Evolutionary conservation across 164 flowering plant genomes (phyloP).

Genomic region (Taxillus chinensis): DNA sequence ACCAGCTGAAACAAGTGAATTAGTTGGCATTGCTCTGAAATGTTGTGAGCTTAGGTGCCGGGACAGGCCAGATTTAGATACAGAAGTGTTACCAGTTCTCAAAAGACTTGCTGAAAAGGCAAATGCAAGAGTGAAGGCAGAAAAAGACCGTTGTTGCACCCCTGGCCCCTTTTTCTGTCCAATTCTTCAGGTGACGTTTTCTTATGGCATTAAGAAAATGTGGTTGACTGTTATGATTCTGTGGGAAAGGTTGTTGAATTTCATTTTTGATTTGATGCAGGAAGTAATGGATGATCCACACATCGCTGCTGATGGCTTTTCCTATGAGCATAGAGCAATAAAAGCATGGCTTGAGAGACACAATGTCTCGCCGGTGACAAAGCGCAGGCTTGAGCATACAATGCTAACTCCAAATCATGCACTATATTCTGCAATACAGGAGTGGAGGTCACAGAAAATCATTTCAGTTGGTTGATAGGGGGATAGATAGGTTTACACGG

Average conservation of each 20-base stretch:
- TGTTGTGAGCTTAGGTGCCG: slow-evolving; percentile 65
- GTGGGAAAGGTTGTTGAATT: not conserved
- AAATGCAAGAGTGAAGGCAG: slow-evolving; percentile 24
- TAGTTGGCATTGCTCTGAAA: slow-evolving; percentile 49
- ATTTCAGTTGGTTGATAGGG: slow-evolving; percentile 3
- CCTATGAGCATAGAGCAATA: slow-evolving; percentile 66
- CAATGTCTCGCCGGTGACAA: slow-evolving; percentile 55
- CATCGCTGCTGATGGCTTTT: slow-evolving; percentile 78
- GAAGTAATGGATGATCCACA: slow-evolving; percentile 70
- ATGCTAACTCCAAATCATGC: slow-evolving; percentile 48
- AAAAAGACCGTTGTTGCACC: slow-evolving; percentile 18
- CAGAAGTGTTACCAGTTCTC: slow-evolving; percentile 58
- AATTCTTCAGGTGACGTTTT: slow-evolving; percentile 55
- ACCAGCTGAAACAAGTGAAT: slow-evolving; percentile 47
- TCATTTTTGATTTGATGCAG: slow-evolving; percentile 22
- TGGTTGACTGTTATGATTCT: not conserved
- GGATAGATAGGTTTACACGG: not conserved
- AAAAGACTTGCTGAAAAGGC: slow-evolving; percentile 45
- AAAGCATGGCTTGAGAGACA: slow-evolving; percentile 63
- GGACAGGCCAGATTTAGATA: slow-evolving; percentile 79
- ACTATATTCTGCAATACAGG: slow-evolving; percentile 50
- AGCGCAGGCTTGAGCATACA: slow-evolving; percentile 33
- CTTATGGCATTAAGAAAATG: not conserved
- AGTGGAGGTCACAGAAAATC: slow-evolving; percentile 35
- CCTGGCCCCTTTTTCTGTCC: slow-evolving; percentile 80